Evolutionary conservation across 768 basidiomycete genomes (phyloP).

Genomic region (Cystobasidium ongulense): DNA sequence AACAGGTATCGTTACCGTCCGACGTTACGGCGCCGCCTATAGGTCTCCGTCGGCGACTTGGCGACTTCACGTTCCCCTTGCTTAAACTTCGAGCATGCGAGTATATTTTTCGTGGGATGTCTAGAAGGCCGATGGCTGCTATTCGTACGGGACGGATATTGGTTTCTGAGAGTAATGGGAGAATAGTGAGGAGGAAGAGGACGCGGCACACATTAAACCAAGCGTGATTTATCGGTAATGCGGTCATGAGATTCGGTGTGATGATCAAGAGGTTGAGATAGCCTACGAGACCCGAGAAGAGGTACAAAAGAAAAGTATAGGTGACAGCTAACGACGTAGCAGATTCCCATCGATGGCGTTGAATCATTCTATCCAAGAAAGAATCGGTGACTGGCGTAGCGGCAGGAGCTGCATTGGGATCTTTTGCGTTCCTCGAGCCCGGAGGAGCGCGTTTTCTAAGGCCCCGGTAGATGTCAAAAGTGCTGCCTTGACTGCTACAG

Average conservation of each 20-base stretch:
- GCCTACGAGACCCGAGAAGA: conserved; percentile 39
- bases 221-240: conserved; percentile 30
- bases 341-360: conserved; percentile 38
- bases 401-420: background rate
- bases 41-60: background rate
- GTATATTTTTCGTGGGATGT: background rate
- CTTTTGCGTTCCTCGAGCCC: background rate
- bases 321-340: conserved; percentile 33
- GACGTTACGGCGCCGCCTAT: background rate
- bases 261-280: conserved; percentile 25
- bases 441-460: conserved; percentile 19
- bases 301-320: conserved; percentile 28
- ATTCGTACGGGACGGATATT: background rate
- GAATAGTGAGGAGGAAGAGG: conserved; percentile 32
- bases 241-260: background rate
- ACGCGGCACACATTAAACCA: conserved; percentile 31
- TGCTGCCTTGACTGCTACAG: conserved; percentile 33
- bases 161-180: background rate
- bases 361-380: conserved; percentile 14
- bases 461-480: conserved; percentile 33
- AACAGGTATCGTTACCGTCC: background rate
- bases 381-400: background rate
- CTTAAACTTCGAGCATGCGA: background rate
- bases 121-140: conserved; percentile 6
- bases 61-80: background rate